Evolutionary conservation across 345 rosid species (phyloP), one percentile per base, ranked within the genome.

Genomic region (Anastatica hierochuntica): DNA sequence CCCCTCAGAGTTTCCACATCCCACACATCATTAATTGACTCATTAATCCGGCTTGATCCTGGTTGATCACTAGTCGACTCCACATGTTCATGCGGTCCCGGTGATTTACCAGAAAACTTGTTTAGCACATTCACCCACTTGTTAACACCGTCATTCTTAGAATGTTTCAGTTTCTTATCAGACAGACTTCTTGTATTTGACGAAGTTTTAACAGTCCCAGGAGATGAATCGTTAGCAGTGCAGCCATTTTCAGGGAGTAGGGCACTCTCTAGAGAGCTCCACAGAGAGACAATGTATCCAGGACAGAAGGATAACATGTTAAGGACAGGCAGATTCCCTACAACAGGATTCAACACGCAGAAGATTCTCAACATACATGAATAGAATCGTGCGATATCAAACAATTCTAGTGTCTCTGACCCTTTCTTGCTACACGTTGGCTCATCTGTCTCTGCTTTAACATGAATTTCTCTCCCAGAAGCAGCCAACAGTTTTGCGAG

Each of bases 241-340:
- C 56, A 40, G 23, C 49, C 60, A 49, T 54, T 61, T 60, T 58
- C 57, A 16, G 69, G 77, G 30, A 82, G 78, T 66, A 90, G 55
- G 44, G 60, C 53, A 56, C 61, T 76, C 63, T 84, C 89, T 23
- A 90, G 60, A 43, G 64, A 70, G 58, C 67, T 77, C 98, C 96
- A 90, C 45, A 82, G 53, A 56, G 67, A 65, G 59, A 68, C 66
- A 71, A 87, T 71, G 69, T 57, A 84, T 64, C 92, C 92, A 67
- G 96, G 95, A 49, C 84, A 76, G 70, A 90, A 90, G 64, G 98
- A 76, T 34, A 90, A 73, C 87, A 84, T 79, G 62, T 90, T 90
- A 53, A 90, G 98, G 39, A 87, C 74, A 67, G 95, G 85, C 72
- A 87, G 75, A 3, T 85, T 66, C 26, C 96, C 95, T 64, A 66